These are phyloP conservation scores for Phytophthora aleatoria DNA, from an alignment of 352 stramenopile genomes.

Conservation along the genomic window DNA sequence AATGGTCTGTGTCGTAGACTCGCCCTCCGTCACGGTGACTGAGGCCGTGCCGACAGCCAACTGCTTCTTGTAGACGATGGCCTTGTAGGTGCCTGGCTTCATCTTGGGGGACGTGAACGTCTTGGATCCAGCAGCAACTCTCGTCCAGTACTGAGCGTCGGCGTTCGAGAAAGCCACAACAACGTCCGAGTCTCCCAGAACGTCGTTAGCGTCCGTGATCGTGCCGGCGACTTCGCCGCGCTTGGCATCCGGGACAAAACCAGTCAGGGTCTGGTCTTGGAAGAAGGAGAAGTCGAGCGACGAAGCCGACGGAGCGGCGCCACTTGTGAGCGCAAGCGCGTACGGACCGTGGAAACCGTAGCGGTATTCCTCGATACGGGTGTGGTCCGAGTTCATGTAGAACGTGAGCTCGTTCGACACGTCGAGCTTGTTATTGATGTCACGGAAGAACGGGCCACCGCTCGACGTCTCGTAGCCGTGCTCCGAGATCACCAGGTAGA, in stretches of 20 bases:
- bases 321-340: conserved; percentile 48
- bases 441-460: conserved; percentile 52
- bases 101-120: conserved; percentile 51
- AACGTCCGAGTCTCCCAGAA: conserved; percentile 32
- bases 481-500: conserved; percentile 61
- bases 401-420: conserved; percentile 56
- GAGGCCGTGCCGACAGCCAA: conserved; percentile 36
- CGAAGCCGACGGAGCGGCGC: conserved; percentile 22
- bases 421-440: conserved; percentile 64
- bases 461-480: conserved; percentile 51
- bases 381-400: conserved; percentile 72
- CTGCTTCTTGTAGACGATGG: conserved; percentile 57
- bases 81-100: conserved; percentile 51
- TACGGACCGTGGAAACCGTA: conserved; percentile 61
- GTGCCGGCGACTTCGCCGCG: conserved; percentile 41
- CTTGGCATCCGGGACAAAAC: conserved; percentile 40
- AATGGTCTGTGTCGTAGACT: conserved; percentile 24
- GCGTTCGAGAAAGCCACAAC: conserved; percentile 46
- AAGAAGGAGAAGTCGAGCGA: conserved; percentile 51
- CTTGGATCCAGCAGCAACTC: conserved; percentile 23
- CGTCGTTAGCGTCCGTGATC: conserved; percentile 36
- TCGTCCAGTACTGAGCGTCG: conserved; percentile 49
- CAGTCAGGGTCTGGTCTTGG: conserved; percentile 37
- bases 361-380: conserved; percentile 55
- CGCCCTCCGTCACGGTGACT: conserved; percentile 21